phyloP scores from a whole-genome alignment of 1,284 basidiomycete species.

The Trichosporon sp. region DNA sequence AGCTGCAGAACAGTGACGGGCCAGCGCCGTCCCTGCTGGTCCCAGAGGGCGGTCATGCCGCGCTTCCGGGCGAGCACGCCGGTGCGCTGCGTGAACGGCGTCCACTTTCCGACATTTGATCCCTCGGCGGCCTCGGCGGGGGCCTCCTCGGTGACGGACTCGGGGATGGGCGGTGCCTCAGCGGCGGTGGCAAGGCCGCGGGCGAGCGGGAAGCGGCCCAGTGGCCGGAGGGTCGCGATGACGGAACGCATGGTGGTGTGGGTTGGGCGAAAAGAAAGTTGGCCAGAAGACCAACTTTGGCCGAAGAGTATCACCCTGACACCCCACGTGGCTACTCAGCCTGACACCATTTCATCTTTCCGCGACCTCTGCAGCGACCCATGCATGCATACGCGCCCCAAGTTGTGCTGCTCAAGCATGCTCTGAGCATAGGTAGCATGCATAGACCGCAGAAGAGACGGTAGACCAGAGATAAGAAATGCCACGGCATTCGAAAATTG shows the following conservation, averaged over 20 bases:
- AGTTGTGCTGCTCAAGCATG: not conserved
- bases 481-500: not conserved
- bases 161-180: conserved; percentile 18
- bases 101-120: conserved; percentile 56
- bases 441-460: not conserved
- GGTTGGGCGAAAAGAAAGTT: not conserved
- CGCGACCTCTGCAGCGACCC: too few species aligned
- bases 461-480: not conserved
- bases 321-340: not conserved
- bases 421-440: not conserved
- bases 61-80: conserved; percentile 94
- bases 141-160: conserved; percentile 12
- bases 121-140: conserved; percentile 8
- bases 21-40: conserved; percentile 75
- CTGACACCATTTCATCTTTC: not conserved
- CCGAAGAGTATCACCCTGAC: conserved; percentile 7
- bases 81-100: conserved; percentile 77
- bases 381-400: not conserved
- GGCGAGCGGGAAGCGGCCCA: conserved; percentile 8
- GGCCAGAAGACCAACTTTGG: conserved; percentile 5
- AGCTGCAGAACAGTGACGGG: conserved; percentile 84
- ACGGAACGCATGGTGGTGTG: conserved; percentile 28
- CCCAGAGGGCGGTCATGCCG: conserved; percentile 93
- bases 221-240: conserved; percentile 18
- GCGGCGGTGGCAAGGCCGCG: conserved; percentile 23